Base-by-base conservation (phyloP, 345 rosid species). In the Hevea brasiliensis region DNA sequence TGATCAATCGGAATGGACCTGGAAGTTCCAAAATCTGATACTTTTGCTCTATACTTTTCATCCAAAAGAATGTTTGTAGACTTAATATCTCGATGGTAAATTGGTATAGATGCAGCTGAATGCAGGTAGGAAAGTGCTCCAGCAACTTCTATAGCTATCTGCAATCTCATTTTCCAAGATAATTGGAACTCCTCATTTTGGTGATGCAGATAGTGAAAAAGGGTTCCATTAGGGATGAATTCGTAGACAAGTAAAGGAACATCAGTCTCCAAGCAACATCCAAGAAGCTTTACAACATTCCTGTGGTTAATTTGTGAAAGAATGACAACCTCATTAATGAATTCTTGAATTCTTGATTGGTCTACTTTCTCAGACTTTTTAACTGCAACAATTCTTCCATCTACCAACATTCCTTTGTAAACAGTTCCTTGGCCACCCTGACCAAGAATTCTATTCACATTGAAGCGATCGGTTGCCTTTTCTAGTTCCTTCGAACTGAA, bases 11-110 rank as follows among this genome's bases (percentile, higher is more conserved):
- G 26, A 14, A 75, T 55, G 0, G 50, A 68, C n/a, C 59, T 80
- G 9, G 83, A 72, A 6, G 67, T 41, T 17, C 74, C 77, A 20
- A 75, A 80, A 55, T 80, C 83, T 0, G 80, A 37, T 18, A 80
- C 62, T 72, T 72, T 76, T 10, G 77, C 72, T 29, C 68, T n/a
- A 0, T 61, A 72, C 3, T 57, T 76, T 15, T 68, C 74, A 53
- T 79, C 82, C 12, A 71, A 10, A n/a, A 79, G 79, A 10, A 76
- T 70, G 66, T 70, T 76, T 2, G 65, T 37, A 1, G 74, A 71
- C 71, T 70, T 71, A 8, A 70, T 71, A 10, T 71, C 71, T 0
- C 79, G 62, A 20, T 70, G 75, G 47, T 62, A 70, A n/a, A 76
- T 62, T 0, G 70, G 74, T 0, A 55, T 21, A 1, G 75, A 53